Evolutionary conservation across 441 rosid genomes (phyloP).

Genomic region (Populus tomentosa): DNA sequence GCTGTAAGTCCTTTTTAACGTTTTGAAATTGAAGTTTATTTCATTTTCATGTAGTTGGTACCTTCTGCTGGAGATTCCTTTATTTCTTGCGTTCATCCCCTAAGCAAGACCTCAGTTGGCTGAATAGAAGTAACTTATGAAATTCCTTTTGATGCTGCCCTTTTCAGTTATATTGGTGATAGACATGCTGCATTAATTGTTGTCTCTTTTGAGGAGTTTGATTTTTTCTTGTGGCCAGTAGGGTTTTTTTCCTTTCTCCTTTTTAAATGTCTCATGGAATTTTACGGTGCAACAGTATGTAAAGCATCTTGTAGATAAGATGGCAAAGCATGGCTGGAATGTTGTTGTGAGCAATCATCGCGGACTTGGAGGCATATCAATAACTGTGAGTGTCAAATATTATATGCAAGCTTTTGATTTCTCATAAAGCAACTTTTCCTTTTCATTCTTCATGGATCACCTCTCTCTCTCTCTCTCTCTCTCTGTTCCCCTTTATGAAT

Average conservation of each 20-base stretch:
- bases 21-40: neutral
- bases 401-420: constrained; percentile 7
- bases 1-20: constrained; percentile 30
- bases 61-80: neutral
- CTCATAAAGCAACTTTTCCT: neutral
- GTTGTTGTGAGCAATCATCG: constrained; percentile 57
- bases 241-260: neutral
- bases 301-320: constrained; percentile 39
- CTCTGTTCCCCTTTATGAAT: neutral
- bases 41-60: neutral
- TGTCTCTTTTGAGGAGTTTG: neutral
- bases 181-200: neutral
- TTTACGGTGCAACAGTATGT: constrained; percentile 33
- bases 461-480: neutral
- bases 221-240: neutral
- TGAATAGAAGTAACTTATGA: neutral
- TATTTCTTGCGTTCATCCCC: neutral
- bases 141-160: neutral
- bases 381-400: constrained; percentile 38
- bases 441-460: neutral
- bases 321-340: constrained; percentile 43
- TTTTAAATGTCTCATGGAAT: neutral
- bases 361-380: constrained; percentile 47
- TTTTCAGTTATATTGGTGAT: neutral
- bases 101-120: neutral